Conservation (phyloP, 495 filamentous ascomycete genomes). For the Margaritispora aquatica region DNA sequence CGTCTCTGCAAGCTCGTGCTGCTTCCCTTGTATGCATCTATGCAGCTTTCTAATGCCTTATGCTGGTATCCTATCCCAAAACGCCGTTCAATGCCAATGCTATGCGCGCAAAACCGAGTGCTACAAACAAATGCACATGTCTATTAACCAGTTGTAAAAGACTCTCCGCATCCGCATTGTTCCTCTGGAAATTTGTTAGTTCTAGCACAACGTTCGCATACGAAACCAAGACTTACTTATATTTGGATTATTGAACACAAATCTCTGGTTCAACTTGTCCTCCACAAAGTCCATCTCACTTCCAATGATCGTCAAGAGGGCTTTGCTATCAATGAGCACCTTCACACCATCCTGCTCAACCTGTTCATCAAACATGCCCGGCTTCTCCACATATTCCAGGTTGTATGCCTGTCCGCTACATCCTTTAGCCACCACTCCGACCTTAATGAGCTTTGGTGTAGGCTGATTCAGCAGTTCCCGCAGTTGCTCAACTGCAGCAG, state of each 20-base stretch:
- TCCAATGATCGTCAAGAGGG: constrained; percentile 94
- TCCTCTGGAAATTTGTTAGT: constrained; percentile 63
- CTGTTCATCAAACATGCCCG: constrained; percentile 79
- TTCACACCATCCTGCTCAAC: constrained; percentile 96
- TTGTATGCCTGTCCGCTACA: constrained; percentile 95
- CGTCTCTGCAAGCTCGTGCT: neutral
- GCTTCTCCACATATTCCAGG: constrained; percentile 89
- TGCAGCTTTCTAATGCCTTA: constrained; percentile 12
- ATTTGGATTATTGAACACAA: constrained; percentile 95
- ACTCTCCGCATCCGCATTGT: constrained; percentile 94
- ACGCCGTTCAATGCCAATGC: constrained; percentile 22
- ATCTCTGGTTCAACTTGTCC: constrained; percentile 82
- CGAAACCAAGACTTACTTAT: constrained; percentile 66
- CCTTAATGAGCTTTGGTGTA: constrained; percentile 82
- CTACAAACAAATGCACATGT: neutral
- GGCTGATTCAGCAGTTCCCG: constrained; percentile 70
- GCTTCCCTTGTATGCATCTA: constrained; percentile 11
- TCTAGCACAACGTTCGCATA: neutral
- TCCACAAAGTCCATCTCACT: constrained; percentile 99
- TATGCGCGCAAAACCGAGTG: constrained; percentile 10
- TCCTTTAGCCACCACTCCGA: constrained; percentile 91
- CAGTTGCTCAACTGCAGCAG: constrained; percentile 69
- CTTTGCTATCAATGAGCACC: constrained; percentile 94
- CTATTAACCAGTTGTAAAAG: constrained; percentile 70
- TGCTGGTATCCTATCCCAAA: constrained; percentile 21